A percentile compares a stretch with the other conserved stretches of the same genome.
phyloP scores from a whole-genome alignment of 2,329 filamentous ascomycete genomes.

The Stromatinia cepivora region DNA sequence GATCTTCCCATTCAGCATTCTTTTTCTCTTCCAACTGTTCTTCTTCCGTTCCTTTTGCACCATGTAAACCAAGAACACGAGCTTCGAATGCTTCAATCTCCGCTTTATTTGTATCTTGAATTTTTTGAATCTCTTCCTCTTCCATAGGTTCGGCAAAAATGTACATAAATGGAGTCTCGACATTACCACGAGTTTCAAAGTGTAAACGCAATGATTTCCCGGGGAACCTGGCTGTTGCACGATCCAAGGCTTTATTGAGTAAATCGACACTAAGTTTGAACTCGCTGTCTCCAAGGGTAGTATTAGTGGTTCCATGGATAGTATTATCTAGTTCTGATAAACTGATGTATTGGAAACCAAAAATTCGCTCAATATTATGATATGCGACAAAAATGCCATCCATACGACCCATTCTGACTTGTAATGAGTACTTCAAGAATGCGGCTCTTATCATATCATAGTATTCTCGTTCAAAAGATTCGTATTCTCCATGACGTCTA shows the following conservation, averaged over 20 bases:
- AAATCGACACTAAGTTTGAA: constrained; percentile 80
- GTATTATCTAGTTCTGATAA: constrained; percentile 85
- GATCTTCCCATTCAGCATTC: constrained; percentile 37
- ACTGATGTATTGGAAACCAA: constrained; percentile 94
- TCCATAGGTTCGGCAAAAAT: constrained; percentile 86
- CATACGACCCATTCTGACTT: constrained; percentile 97
- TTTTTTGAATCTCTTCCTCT: constrained; percentile 66
- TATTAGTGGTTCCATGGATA: constrained; percentile 74
- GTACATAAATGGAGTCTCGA: constrained; percentile 68
- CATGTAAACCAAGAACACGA: constrained; percentile 54
- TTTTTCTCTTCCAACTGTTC: constrained; percentile 31
- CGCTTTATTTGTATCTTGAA: constrained; percentile 68
- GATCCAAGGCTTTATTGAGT: constrained; percentile 76
- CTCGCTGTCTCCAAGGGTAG: constrained; percentile 73
- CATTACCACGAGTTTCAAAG: constrained; percentile 69
- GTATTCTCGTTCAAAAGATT: constrained; percentile 94
- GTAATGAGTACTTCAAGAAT: constrained; percentile 94
- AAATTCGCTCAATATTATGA: constrained; percentile 93
- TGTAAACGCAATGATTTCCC: constrained; percentile 74
- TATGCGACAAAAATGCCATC: constrained; percentile 97
- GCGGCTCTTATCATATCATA: constrained; percentile 95
- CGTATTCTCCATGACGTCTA: constrained; percentile 71
- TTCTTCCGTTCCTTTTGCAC: constrained; percentile 39
- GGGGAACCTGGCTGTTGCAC: constrained; percentile 73
- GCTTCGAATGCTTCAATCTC: constrained; percentile 69